Evolutionary conservation across 805 yeast genomes (phyloP), one percentile per base, ranked within the genome.

Genomic region (Candida orba): DNA sequence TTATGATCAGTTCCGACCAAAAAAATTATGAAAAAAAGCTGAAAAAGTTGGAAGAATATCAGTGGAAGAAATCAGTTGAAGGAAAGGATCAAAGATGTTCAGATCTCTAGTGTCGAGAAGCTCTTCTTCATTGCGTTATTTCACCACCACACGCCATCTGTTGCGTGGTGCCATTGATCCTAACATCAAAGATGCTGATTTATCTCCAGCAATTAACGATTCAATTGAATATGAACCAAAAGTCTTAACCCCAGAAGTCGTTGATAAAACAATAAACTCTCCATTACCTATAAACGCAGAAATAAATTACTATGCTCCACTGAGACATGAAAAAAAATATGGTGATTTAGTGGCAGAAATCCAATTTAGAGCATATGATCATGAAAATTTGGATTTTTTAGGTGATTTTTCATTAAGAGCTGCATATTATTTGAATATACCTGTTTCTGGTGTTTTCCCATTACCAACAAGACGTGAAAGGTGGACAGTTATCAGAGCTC

Each of bases 401-500:
- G 72, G 85, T 25, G 95, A 91, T 63, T 93, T 93, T 64, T 86
- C 93, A 4, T 69, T 84, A 44, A 78, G 99, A 65, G 88, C 89
- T 0, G 98, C 96, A 0, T 93, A 76, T 62, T 93, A 85, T 64
- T 68, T 93, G 53, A 91, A 95, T 8, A 80, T 93, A 52, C 96
- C 98, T 15, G 79, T 84, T 30, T 75, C 80, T 13, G 90, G 89
- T 2, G 82, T 91, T 17, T 72, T 69, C 30, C 85, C 81, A 39
- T 63, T 77, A 50, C 83, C 79, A 50, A 79, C 84, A 4, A 83
- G 79, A 59, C 77, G 81, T 54, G 85, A 91, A 64, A 76, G 89
- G 53, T 91, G 96, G 87, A 93, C 99, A 0, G 96, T 93, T 36
- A 89, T 84, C 57, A 78, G 82, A 62, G 81, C 96, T 4, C 97